Conservation (phyloP, 129 eudicot genomes). For the Escallonia rubra region DNA sequence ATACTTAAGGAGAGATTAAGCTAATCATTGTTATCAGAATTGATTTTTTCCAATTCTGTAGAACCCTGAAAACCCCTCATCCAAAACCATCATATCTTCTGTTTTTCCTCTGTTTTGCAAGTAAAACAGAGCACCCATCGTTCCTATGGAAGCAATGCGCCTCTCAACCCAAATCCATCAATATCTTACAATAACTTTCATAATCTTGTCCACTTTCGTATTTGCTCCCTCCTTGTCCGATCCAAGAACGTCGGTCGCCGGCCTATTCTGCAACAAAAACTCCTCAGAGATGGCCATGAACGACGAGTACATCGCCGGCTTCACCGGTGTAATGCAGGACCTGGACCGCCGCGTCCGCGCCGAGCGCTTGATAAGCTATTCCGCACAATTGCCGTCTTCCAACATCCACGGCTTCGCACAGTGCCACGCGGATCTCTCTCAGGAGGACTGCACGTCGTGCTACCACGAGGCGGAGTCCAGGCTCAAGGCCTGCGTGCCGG, state of each 20-base stretch:
- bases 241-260: constrained; percentile 5
- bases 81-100: not conserved
- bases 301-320: not conserved
- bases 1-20: too few relatives aligned
- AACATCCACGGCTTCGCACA: constrained; percentile 2
- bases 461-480: not conserved
- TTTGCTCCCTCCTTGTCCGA: constrained; percentile 11
- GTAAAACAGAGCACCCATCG: not conserved
- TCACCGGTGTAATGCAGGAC: not conserved
- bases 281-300: not conserved
- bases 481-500: constrained; percentile 1
- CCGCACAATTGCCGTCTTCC: too few relatives aligned
- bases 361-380: too few relatives aligned
- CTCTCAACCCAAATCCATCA: not conserved
- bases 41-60: not conserved
- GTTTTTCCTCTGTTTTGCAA: not conserved
- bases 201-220: not conserved
- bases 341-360: not conserved
- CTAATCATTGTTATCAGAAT: too few relatives aligned
- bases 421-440: constrained; percentile 6
- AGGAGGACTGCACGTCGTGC: not conserved
- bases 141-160: not conserved
- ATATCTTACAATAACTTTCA: not conserved
- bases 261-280: not conserved
- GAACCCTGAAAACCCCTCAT: not conserved